These are phyloP conservation scores for Turnera subulata DNA, from an alignment of 345 rosid genomes.

Conservation along the genomic window DNA sequence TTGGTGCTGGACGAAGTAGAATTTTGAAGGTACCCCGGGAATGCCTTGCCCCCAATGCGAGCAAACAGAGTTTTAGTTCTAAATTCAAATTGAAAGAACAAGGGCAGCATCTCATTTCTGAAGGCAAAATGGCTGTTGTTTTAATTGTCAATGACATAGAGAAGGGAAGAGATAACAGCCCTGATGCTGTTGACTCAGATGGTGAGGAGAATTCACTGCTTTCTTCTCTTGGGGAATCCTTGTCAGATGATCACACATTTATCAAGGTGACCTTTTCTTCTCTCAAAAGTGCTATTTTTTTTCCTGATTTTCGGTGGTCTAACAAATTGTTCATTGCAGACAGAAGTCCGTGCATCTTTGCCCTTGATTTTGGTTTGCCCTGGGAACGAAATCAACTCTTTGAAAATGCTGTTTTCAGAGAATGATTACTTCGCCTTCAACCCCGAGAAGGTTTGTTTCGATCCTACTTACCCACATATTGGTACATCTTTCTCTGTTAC, in stretches of 20 bases:
- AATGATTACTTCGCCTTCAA: slow-evolving; percentile 72
- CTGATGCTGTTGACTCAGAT: slow-evolving; percentile 18
- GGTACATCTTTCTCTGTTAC: not conserved
- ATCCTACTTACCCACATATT: not conserved
- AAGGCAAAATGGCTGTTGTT: slow-evolving; percentile 61
- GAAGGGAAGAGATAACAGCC: slow-evolving; percentile 22
- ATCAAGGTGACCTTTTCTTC: slow-evolving; percentile 39
- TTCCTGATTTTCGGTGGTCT: not conserved
- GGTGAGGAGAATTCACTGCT: slow-evolving; percentile 22
- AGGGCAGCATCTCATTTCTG: slow-evolving; percentile 46
- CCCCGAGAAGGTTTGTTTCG: slow-evolving; percentile 51
- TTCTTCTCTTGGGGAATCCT: slow-evolving; percentile 33
- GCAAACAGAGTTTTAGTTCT: slow-evolving; percentile 33
- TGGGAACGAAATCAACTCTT: slow-evolving; percentile 33
- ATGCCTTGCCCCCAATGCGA: slow-evolving; percentile 32
- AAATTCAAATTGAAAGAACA: slow-evolving; percentile 41
- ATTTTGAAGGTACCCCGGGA: slow-evolving; percentile 42
- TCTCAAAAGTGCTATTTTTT: not conserved
- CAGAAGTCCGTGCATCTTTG: slow-evolving; percentile 53
- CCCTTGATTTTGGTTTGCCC: slow-evolving; percentile 63
- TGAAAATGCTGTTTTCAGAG: slow-evolving; percentile 41
- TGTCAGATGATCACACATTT: slow-evolving; percentile 44
- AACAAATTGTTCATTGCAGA: slow-evolving; percentile 34
- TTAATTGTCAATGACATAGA: slow-evolving; percentile 40
- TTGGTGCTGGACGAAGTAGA: slow-evolving; percentile 32